Base-by-base conservation (phyloP, 2,329 filamentous ascomycete species). In the Orbilia ellipsospora region DNA sequence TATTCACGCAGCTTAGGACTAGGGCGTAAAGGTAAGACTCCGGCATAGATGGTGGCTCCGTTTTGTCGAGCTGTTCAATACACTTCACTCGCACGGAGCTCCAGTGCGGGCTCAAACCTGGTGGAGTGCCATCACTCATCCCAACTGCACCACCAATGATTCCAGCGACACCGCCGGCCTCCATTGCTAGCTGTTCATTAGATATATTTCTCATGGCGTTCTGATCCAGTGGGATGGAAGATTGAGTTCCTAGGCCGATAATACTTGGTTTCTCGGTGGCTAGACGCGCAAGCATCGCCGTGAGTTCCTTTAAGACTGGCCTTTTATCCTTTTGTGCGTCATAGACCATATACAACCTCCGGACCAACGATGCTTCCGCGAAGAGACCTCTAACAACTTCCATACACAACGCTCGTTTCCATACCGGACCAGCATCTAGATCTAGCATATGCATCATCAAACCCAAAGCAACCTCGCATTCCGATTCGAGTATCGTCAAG, bases 1-100 rank as follows among this genome's bases (percentile, higher is more conserved):
- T 93, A 52, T 92, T 94, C 73, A 99, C 90, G 80, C 94, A 98
- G 1, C 92, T 91, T 50, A 99, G 84, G 0, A 94, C 92, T 56
- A 99, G 85, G 77, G 91, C 93, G 83, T 97, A 98, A 6, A 97
- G 87, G 80, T 99, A 99, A 0, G 95, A 97, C 76, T 97, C 94
- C 0, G 95, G 95, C 20, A 96, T 88, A 0, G 85, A 79, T 2
- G 94, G 93, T 0, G 94, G 87, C 56, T 97, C 94, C 0, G 89
- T 88, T 82, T 98, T 99, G 83, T 99, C 95, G 18, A 98, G 87
- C 78, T 97, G 92, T 79, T 99, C 95, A 76, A 98, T 92, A 80
- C 93, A 97, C 4, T 93, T 90, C 10, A 93, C 91, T 59, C 93
- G 88, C 76, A 97, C 88, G 12, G 90, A 88, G 82, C 95, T 99